These are phyloP conservation scores for Penicillium sp. DNA, from an alignment of 2,329 filamentous ascomycete species.

Conservation along the genomic window DNA sequence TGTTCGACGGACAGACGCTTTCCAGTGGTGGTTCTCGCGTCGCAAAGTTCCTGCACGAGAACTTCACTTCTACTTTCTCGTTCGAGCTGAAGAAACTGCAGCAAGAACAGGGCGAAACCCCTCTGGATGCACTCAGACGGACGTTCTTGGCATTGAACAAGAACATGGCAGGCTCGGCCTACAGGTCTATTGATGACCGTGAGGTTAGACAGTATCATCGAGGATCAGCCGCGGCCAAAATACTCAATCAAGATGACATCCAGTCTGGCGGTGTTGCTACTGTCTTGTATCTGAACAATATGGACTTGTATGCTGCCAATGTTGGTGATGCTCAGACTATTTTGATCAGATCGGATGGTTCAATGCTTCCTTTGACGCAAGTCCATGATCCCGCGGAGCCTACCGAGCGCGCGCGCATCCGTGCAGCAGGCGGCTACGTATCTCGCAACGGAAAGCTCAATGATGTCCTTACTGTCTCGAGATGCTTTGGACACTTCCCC, in stretches of 20 bases:
- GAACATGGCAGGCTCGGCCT: slow-evolving; percentile 80
- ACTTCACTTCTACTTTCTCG: slow-evolving; percentile 81
- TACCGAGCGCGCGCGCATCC: slow-evolving; percentile 78
- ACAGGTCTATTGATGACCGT: slow-evolving; percentile 73
- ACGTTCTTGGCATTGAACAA: slow-evolving; percentile 91
- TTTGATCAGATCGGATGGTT: slow-evolving; percentile 83
- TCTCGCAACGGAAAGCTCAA: slow-evolving; percentile 92
- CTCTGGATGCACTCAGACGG: slow-evolving; percentile 76
- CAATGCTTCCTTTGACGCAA: slow-evolving; percentile 74
- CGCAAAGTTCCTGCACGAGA: slow-evolving; percentile 93
- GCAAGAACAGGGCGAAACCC: slow-evolving; percentile 64
- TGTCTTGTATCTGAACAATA: slow-evolving; percentile 81
- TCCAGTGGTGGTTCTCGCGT: slow-evolving; percentile 90
- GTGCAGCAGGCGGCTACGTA: slow-evolving; percentile 92
- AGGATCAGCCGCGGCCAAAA: slow-evolving; percentile 66
- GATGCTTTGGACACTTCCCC: slow-evolving; percentile 91
- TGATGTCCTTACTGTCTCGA: slow-evolving; percentile 82
- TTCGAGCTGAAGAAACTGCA: slow-evolving; percentile 75
- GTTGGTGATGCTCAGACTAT: slow-evolving; percentile 96
- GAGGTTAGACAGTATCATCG: slow-evolving; percentile 59
- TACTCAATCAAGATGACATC: slow-evolving; percentile 83
- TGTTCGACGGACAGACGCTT: slow-evolving; percentile 92
- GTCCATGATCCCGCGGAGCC: slow-evolving; percentile 93
- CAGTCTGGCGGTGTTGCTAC: slow-evolving; percentile 89
- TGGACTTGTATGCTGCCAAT: slow-evolving; percentile 90